Evolutionary conservation across 2,329 filamentous ascomycete species (phyloP).

Genomic region (Verticillium nonalfalfae): DNA sequence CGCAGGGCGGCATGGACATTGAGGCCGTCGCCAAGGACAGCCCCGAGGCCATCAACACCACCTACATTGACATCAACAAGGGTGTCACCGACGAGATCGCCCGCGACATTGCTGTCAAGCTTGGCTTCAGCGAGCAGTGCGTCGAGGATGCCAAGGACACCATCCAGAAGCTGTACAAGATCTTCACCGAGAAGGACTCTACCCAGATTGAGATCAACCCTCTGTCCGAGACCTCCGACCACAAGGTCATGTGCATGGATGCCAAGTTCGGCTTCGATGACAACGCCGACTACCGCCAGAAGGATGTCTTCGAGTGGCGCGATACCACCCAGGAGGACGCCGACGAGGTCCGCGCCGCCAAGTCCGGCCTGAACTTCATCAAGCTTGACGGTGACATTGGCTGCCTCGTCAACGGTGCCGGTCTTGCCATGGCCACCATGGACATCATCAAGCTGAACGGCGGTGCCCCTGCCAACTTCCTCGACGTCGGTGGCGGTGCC

Average conservation of each 20-base stretch:
- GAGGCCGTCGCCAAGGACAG: constrained; percentile 97
- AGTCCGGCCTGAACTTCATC: constrained; percentile 98
- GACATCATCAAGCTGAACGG: constrained; percentile 99
- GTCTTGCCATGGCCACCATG: constrained; percentile 99
- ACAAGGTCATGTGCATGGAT: constrained; percentile 98
- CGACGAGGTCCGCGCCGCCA: constrained; percentile 89
- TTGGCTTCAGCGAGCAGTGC: constrained; percentile 98
- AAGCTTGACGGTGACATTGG: constrained; percentile 99
- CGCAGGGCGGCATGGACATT: constrained; percentile 98
- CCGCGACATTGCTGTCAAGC: constrained; percentile 77
- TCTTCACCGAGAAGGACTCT: constrained; percentile 97
- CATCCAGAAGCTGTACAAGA: constrained; percentile 98
- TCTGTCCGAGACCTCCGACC: constrained; percentile 94
- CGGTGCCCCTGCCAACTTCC: constrained; percentile 93
- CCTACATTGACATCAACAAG: constrained; percentile 84
- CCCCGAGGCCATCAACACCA: constrained; percentile 92
- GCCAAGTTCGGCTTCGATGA: constrained; percentile 98
- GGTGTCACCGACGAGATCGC: constrained; percentile 97
- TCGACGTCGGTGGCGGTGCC: constrained; percentile 96
- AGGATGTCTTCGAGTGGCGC: constrained; percentile 91
- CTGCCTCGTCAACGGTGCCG: constrained; percentile 97
- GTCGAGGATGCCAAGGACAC: constrained; percentile 91
- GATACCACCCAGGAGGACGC: constrained; percentile 94
- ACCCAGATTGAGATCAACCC: constrained; percentile 99
- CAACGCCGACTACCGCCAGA: constrained; percentile 97